These are phyloP conservation scores for Tilletia indica DNA, from an alignment of 1,284 basidiomycete genomes.

Conservation along the genomic window DNA sequence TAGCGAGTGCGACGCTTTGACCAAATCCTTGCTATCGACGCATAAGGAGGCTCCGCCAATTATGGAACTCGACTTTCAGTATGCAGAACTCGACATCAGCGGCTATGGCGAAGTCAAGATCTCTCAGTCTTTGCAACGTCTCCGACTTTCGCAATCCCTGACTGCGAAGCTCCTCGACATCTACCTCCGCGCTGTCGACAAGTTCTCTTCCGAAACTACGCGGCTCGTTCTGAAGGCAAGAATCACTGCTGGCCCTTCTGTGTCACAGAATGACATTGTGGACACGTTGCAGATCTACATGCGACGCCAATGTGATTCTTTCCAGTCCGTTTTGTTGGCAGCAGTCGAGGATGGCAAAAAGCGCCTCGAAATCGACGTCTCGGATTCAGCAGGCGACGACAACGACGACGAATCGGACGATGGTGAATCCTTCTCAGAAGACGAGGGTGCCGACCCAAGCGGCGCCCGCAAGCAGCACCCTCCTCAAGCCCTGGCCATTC, in stretches of 20 bases:
- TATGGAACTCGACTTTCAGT: too few species aligned
- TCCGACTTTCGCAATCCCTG: slow-evolving; percentile 1
- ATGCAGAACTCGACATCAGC: slow-evolving; percentile 16
- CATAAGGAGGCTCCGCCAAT: too few species aligned
- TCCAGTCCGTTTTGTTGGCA: neutral
- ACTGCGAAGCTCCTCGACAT: neutral
- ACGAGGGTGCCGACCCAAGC: slow-evolving; percentile 3
- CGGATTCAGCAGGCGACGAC: slow-evolving; percentile 16
- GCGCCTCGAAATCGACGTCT: slow-evolving; percentile 13
- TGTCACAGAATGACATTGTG: too few species aligned
- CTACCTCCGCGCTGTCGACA: neutral
- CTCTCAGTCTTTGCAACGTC: neutral
- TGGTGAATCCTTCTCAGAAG: neutral
- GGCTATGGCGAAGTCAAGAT: slow-evolving; percentile 4
- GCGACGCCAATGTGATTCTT: neutral
- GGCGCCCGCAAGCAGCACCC: slow-evolving; percentile 33
- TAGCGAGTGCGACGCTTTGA: too few species aligned
- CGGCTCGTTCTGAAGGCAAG: neutral
- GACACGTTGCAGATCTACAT: neutral
- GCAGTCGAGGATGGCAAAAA: neutral
- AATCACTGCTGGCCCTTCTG: neutral
- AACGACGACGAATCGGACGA: slow-evolving; percentile 2
- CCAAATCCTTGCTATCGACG: too few species aligned
- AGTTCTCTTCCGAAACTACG: neutral
- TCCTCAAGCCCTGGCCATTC: slow-evolving; percentile 33